Conservation (phyloP, 352 stramenopile genomes). For the Globisporangium paroecandrum region DNA sequence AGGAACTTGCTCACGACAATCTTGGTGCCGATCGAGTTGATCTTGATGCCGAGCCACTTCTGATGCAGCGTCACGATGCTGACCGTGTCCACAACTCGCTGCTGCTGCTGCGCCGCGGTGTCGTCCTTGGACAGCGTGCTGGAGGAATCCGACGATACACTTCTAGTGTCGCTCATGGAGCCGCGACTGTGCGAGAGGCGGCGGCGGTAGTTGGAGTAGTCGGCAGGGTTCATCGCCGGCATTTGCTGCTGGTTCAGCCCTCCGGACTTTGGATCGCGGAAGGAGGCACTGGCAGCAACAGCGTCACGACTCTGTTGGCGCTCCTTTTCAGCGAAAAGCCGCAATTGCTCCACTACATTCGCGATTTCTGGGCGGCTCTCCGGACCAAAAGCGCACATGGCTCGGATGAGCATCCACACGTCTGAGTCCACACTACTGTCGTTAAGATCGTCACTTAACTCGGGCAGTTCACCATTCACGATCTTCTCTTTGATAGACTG, state of each 20-base stretch:
- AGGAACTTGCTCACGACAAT: slow-evolving; percentile 76
- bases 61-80: slow-evolving; percentile 51
- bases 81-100: slow-evolving; percentile 13
- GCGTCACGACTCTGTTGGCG: slow-evolving; percentile 1
- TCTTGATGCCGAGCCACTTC: slow-evolving; percentile 75
- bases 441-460: slow-evolving; percentile 17
- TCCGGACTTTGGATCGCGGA: background rate
- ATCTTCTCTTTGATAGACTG: slow-evolving; percentile 38
- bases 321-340: slow-evolving; percentile 48
- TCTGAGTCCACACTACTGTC: background rate
- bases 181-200: slow-evolving; percentile 18
- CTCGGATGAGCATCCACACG: background rate
- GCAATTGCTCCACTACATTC: slow-evolving; percentile 40
- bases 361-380: slow-evolving; percentile 43
- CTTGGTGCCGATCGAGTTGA: slow-evolving; percentile 68
- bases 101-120: background rate
- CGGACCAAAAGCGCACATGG: background rate
- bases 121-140: slow-evolving; percentile 13
- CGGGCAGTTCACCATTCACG: slow-evolving; percentile 36
- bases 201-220: slow-evolving; percentile 19
- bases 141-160: slow-evolving; percentile 6
- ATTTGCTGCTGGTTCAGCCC: background rate
- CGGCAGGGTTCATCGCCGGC: background rate
- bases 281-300: background rate
- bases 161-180: slow-evolving; percentile 13